Evolutionary conservation across 148 eudicot genomes (phyloP), one percentile per base, ranked within the genome.

Genomic region (Rhododendron molle): DNA sequence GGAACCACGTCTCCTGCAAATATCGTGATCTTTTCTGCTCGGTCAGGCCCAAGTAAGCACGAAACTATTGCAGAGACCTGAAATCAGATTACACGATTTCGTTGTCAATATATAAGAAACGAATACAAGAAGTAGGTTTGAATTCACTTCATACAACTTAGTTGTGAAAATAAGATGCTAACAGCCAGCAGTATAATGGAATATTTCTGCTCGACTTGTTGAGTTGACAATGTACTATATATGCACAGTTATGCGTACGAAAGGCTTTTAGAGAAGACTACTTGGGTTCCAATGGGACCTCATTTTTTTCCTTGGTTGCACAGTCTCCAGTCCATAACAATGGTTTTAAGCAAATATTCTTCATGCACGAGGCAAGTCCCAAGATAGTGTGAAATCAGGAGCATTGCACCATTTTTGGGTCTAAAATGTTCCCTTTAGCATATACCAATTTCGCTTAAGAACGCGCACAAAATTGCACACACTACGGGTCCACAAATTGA

Each of bases 31-130:
- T 97, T 90, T 73, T 89, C 96, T 58, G 99, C 99, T 85, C 98
- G 87, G 54, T 93, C 93, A 71, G 98, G 96, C 71, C 99, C 99
- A 89, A 97, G 88, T 87, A 97, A 92, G 91, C 80, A 93, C 67
- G 99, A 95, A 87, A 97, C 99, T 91, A 97, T 96, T 10, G 99
- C 98, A 62, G 99, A 97, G 14, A 97, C 99, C 99, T 97, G 93
- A 85, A 89, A 89, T 76, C 79, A 72, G 15, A 80, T 69, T 36
- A 73, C 40, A 38, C 73, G 32, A 38, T 62, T 44, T 60, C 11
- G 54, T 85, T 78, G 38, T 78, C 78, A 43, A 21, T 1, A 58
- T 58, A 56, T n/a, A n/a, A n/a, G n/a, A n/a, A n/a, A n/a, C n/a
- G 36, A 34, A 34, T 34, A 34, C 2, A 34, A 34, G 36, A 34